phyloP scores from a whole-genome alignment of 352 stramenopile genomes.

The Phytophthora sansomeana region DNA sequence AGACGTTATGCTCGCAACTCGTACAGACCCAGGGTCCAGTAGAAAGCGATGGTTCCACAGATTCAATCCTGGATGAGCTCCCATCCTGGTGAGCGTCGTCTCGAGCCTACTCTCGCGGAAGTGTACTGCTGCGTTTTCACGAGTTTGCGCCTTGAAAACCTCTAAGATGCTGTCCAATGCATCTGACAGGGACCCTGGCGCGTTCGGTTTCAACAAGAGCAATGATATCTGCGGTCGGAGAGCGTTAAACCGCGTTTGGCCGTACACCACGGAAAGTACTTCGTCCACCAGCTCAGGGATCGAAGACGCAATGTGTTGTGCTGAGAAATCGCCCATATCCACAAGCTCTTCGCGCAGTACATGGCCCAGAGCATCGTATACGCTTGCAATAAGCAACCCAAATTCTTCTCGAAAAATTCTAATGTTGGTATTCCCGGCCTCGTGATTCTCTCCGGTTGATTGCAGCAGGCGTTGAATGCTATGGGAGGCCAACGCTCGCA shows the following conservation, averaged over 20 bases:
- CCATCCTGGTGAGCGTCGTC: neutral
- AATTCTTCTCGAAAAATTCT: neutral
- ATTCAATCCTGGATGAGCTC: neutral
- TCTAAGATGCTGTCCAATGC: neutral
- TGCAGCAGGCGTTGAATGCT: no score
- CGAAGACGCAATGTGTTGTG: neutral
- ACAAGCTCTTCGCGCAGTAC: neutral
- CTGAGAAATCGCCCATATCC: neutral
- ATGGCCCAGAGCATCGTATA: neutral
- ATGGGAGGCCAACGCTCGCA: no score
- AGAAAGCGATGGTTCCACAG: neutral
- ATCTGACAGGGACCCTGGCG: no score
- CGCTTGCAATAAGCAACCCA: neutral
- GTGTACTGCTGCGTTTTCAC: neutral
- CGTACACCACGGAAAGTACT: no score
- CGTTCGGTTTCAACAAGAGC: no score
- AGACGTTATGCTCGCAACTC: neutral
- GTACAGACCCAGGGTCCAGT: neutral
- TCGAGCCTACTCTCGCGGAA: no score
- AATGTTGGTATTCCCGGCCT: no score
- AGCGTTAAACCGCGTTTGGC: no score
- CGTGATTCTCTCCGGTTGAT: no score
- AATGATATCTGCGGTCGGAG: no score
- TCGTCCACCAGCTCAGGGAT: no score
- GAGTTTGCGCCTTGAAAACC: neutral